phyloP scores from a whole-genome alignment of 305 asterid species.

The Euphrasia arctica region DNA sequence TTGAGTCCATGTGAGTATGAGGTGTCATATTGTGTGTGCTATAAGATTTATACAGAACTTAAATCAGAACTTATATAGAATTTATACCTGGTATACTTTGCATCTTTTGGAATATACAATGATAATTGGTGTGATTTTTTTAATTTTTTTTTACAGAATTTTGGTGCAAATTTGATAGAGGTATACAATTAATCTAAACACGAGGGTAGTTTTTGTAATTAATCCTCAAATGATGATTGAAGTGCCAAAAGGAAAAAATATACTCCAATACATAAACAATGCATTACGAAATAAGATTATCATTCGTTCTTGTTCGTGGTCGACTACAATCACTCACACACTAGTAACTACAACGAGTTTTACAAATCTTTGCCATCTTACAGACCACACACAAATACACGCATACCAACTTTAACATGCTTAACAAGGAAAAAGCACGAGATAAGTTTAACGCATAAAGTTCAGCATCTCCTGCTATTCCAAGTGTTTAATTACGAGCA shows the following conservation, averaged over 20 bases:
- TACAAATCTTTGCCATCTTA: constrained; percentile 28
- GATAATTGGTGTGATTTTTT: constrained; percentile 19
- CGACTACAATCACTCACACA: constrained; percentile 23
- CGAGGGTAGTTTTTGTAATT: neutral
- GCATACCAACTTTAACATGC: constrained; percentile 27
- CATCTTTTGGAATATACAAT: constrained; percentile 11
- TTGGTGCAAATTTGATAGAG: neutral
- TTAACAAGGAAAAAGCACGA: constrained; percentile 24
- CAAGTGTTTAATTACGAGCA: constrained; percentile 46
- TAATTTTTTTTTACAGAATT: neutral
- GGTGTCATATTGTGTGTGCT: too few species aligned
- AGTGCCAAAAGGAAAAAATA: neutral
- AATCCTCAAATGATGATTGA: neutral
- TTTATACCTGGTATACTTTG: constrained; percentile 10
- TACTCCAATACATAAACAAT: constrained; percentile 6
- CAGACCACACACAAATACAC: constrained; percentile 21
- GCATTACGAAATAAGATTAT: constrained; percentile 21
- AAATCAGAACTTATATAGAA: too few species aligned
- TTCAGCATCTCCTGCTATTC: constrained; percentile 15
- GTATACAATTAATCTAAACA: neutral
- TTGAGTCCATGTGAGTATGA: too few species aligned
- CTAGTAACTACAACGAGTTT: constrained; percentile 27
- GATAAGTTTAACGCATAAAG: constrained; percentile 21
- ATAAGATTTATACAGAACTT: too few species aligned
- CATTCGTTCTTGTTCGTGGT: constrained; percentile 18